Evolutionary conservation across 2,329 filamentous ascomycete species (phyloP), one percentile per base, ranked within the genome.

Genomic region (Coleophoma crateriformis): DNA sequence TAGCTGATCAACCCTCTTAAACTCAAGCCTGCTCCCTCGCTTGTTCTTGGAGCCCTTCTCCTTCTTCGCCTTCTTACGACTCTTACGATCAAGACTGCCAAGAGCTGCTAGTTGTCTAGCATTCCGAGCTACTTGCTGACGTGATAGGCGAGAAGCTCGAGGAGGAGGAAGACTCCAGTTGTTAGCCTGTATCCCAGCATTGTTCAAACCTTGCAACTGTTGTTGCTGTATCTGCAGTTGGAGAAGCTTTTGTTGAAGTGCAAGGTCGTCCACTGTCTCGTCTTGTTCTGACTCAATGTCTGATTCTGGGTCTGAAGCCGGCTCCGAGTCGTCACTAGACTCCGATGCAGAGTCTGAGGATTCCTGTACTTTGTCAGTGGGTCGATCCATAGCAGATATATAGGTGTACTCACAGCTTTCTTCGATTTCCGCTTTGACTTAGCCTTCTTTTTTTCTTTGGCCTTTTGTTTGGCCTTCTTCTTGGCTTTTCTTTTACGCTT

Each of bases 1-100:
- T 4, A 80, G 67, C 61, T 86, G 76, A 66, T 87, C 84, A 1
- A 87, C 81, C 35, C 84, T 75, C 66, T 86, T 86, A 66, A 77
- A 88, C n/a, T 80, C 81, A n/a, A 80, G 68, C 52, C 79, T 81
- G 15, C 75, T 77, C 7, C 68, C 77, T 45, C 67, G 60, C 54
- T 68, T 64, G 45, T 60, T 64, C 50, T 62, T 64, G n/a, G 48
- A 51, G 47, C 62, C 67, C 27, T 70, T 70, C 47, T 70, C 71
- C 55, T 70, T 72, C 57, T 70, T 71, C 15, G 52, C 49, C 54
- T 68, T 73, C 43, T 62, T 53, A 53, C 61, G 49, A 47, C 63
- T 47, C 47, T 57, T 45, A 41, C 58, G 47, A 56, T 64, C 61
- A 22, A 61, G 51, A 27, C 19, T 19, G 17, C 53, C 47, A 15